Evolutionary conservation across 164 flowering plant species (phyloP).

Genomic region (Akebia trifoliata): DNA sequence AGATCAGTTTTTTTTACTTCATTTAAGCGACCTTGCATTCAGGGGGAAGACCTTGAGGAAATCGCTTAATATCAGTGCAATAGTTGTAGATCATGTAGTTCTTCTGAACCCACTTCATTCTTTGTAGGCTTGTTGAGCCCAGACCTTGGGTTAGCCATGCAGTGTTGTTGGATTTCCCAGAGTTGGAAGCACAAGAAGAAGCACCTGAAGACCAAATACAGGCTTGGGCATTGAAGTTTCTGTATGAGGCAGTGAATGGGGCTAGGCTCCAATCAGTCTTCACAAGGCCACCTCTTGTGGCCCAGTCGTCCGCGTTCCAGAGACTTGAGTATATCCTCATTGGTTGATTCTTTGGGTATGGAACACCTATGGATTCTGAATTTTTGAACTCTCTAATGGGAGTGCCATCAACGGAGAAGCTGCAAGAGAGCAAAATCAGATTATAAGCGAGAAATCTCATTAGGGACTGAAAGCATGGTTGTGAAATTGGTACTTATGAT

Average conservation of each 20-base stretch:
- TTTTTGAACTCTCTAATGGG: conserved; percentile 24
- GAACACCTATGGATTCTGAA: conserved; percentile 11
- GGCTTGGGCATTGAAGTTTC: conserved; percentile 16
- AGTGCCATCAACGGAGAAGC: conserved; percentile 20
- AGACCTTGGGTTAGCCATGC: conserved; percentile 9
- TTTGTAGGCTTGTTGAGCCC: conserved; percentile 9
- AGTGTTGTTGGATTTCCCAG: not conserved
- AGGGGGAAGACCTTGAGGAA: conserved; percentile 21
- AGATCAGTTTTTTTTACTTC: too few relatives aligned
- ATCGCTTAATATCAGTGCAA: conserved; percentile 23
- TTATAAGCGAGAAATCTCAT: too few relatives aligned
- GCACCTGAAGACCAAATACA: conserved; percentile 16
- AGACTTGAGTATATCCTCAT: conserved; percentile 25
- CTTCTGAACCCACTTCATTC: conserved; percentile 11
- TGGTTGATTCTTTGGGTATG: conserved; percentile 21
- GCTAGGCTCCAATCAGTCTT: conserved; percentile 26
- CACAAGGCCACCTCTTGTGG: conserved; percentile 23
- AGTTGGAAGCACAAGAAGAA: conserved; percentile 19
- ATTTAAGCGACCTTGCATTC: too few relatives aligned
- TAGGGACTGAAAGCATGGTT: too few relatives aligned
- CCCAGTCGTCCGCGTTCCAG: conserved; percentile 30
- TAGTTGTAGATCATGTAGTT: conserved; percentile 29
- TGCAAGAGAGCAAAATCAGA: not conserved
- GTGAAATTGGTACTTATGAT: too few relatives aligned
- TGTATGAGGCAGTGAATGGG: conserved; percentile 23